A percentile compares a stretch with the other conserved stretches of the same genome.
These are phyloP conservation scores for Nymphaea colorata DNA, from an alignment of 164 flowering plant species.

Conservation along the genomic window DNA sequence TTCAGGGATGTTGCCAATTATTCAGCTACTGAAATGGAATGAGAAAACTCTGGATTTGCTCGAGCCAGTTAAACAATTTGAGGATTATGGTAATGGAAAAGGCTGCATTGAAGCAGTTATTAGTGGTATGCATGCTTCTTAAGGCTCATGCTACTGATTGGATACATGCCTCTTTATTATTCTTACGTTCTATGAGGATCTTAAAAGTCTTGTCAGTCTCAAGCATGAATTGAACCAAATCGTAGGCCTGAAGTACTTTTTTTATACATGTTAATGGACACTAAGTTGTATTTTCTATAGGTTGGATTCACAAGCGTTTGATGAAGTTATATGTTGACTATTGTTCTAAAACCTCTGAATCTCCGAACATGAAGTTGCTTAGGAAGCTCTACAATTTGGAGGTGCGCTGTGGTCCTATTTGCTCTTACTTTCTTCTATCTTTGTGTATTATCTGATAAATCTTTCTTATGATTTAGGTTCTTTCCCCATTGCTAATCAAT, in stretches of 20 bases:
- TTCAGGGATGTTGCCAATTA: conserved; percentile 73
- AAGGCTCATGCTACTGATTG: too few relatives aligned
- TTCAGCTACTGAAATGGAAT: conserved; percentile 38
- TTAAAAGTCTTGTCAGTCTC: too few relatives aligned
- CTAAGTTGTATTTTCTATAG: conserved; percentile 18
- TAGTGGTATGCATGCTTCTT: conserved; percentile 31
- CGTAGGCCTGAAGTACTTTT: not conserved
- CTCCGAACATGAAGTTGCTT: conserved; percentile 67
- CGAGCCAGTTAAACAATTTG: conserved; percentile 24
- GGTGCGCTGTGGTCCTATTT: conserved; percentile 24
- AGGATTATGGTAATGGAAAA: conserved; percentile 17
- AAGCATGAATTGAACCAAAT: not conserved
- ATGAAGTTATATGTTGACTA: conserved; percentile 71
- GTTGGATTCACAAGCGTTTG: conserved; percentile 80
- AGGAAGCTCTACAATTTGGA: conserved; percentile 67
- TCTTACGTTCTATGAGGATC: not conserved
- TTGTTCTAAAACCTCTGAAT: conserved; percentile 57
- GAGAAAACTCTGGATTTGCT: conserved; percentile 37
- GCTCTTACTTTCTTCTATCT: not conserved
- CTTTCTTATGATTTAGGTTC: not conserved
- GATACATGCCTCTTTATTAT: not conserved
- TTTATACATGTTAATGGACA: too few relatives aligned
- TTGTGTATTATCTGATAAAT: not conserved
- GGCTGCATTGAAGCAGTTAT: conserved; percentile 48
- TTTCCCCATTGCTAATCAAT: not conserved